A percentile compares a stretch with the other conserved stretches of the same genome.
phyloP scores from a whole-genome alignment of 164 flowering plant species.

The Malania oleifera region DNA sequence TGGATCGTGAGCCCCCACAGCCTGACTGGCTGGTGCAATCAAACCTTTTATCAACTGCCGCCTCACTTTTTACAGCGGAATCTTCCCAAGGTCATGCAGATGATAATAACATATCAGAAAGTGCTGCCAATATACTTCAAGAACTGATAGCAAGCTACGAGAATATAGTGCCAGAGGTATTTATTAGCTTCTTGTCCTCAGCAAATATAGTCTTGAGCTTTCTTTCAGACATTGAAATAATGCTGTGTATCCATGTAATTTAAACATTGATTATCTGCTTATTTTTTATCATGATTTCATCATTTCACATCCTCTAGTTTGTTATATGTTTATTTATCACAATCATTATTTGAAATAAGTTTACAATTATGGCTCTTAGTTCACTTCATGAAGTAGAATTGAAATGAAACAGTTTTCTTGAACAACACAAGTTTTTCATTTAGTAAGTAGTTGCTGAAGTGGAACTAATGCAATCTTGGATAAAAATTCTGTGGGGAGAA shows the following conservation, averaged over 20 bases:
- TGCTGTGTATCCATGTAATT: background rate
- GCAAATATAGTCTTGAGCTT: background rate
- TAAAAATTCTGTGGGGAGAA: too few relatives aligned
- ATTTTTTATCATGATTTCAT: too few relatives aligned
- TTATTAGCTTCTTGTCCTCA: background rate
- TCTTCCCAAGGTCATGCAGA: slow-evolving; percentile 34
- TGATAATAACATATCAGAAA: slow-evolving; percentile 20
- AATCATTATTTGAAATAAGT: too few relatives aligned
- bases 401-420: too few relatives aligned
- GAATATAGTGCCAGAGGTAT: slow-evolving; percentile 28
- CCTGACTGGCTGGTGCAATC: slow-evolving; percentile 74
- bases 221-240: background rate
- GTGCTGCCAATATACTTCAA: slow-evolving; percentile 7
- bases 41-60: slow-evolving; percentile 42
- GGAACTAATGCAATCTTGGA: too few relatives aligned
- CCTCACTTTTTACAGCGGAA: slow-evolving; percentile 33
- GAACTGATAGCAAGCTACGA: background rate
- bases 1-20: slow-evolving; percentile 85
- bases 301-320: too few relatives aligned
- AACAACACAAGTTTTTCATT: too few relatives aligned
- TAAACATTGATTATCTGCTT: too few relatives aligned
- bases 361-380: too few relatives aligned
- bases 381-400: too few relatives aligned
- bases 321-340: too few relatives aligned
- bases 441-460: too few relatives aligned